Conservation (phyloP, 345 rosid genomes). For the Isatis tinctoria region DNA sequence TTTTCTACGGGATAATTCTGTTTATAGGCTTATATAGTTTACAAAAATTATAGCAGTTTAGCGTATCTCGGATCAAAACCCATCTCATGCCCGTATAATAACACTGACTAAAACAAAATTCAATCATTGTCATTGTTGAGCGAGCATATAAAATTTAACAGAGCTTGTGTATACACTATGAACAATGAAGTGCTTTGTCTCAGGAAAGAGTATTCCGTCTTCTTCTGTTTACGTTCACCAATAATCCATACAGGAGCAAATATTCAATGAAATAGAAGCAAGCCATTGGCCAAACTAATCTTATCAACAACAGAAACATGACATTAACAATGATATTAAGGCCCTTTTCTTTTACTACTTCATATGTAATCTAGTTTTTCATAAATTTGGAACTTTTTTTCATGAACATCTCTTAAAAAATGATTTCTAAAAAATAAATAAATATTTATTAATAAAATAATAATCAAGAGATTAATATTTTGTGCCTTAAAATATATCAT, state of each 20-base stretch:
- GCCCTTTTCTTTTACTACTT: not conserved
- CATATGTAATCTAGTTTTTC: no score
- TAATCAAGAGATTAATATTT: no score
- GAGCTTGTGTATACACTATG: slow-evolving; percentile 9
- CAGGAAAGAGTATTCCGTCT: not conserved
- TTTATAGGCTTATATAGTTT: not conserved
- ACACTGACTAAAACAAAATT: not conserved
- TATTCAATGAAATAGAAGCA: slow-evolving; percentile 9
- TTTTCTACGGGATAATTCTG: not conserved
- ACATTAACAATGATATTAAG: slow-evolving; percentile 10
- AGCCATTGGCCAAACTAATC: slow-evolving; percentile 25
- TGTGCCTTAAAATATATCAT: no score
- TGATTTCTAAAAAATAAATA: no score
- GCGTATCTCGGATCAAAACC: no score
- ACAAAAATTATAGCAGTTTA: not conserved
- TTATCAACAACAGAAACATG: slow-evolving; percentile 24
- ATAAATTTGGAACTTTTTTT: no score
- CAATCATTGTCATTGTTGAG: not conserved
- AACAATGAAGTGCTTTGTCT: not conserved
- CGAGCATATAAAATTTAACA: not conserved
- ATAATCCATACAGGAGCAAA: slow-evolving; percentile 59
- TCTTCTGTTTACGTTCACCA: slow-evolving; percentile 35
- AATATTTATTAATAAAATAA: no score
- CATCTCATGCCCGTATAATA: not conserved
- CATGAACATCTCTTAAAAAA: no score